A percentile compares a stretch with the other conserved stretches of the same genome.
These are phyloP conservation scores for Chlorella sorokiniana DNA, from an alignment of 139 green algal genomes.

Conservation along the genomic window DNA sequence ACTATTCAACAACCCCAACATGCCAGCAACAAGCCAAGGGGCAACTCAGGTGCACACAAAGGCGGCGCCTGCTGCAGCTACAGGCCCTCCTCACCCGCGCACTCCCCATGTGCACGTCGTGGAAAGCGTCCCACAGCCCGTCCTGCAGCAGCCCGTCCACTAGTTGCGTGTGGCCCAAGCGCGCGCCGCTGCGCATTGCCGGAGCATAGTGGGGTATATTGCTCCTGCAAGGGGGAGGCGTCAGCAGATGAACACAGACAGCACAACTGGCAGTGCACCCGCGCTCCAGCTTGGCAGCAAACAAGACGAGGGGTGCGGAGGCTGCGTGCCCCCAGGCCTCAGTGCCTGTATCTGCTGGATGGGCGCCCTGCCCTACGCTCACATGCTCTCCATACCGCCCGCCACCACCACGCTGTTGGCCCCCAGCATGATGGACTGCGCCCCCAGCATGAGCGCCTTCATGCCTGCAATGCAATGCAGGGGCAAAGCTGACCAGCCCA, in stretches of 20 bases:
- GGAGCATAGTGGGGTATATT: conserved; percentile 88
- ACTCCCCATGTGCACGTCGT: conserved; percentile 85
- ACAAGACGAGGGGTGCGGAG: no score
- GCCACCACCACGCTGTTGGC: conserved; percentile 74
- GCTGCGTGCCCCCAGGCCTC: no score
- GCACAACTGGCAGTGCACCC: no score
- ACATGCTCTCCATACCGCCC: conserved; percentile 91
- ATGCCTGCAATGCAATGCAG: conserved; percentile 60
- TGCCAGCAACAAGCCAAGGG: no score
- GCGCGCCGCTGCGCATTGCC: conserved; percentile 51
- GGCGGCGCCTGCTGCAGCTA: conserved; percentile 69
- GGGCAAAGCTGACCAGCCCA: background rate
- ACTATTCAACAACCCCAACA: no score
- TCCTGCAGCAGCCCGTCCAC: conserved; percentile 67
- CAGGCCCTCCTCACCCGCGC: conserved; percentile 74
- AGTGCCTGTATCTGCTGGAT: no score
- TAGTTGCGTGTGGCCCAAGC: conserved; percentile 66
- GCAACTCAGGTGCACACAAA: no score
- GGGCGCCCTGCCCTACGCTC: no score
- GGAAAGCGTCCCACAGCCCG: conserved; percentile 83
- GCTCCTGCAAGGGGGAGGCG: conserved; percentile 68
- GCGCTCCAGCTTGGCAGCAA: background rate
- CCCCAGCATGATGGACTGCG: conserved; percentile 75
- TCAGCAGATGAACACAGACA: background rate
- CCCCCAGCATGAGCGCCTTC: conserved; percentile 87